phyloP scores from a whole-genome alignment of 129 eudicot genomes.

The Escallonia herrerae region DNA sequence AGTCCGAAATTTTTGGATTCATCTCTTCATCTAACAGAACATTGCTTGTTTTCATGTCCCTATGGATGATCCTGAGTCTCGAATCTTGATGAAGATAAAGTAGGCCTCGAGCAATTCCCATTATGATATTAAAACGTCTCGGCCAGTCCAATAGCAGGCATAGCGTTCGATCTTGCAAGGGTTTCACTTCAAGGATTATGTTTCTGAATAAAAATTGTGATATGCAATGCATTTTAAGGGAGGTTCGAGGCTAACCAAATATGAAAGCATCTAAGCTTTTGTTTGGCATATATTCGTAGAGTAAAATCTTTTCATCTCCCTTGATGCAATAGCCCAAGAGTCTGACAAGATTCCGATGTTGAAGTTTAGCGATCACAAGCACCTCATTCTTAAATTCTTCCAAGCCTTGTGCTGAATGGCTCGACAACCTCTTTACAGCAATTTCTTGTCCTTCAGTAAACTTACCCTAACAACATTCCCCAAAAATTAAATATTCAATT shows the following conservation, averaged over 20 bases:
- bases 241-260: conserved; percentile 34
- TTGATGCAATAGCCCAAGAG: conserved; percentile 42
- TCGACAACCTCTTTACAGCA: conserved; percentile 46
- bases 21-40: conserved; percentile 31
- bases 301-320: conserved; percentile 34
- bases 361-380: conserved; percentile 40
- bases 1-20: conserved; percentile 44
- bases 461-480: conserved; percentile 19
- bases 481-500: no score
- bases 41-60: conserved; percentile 39
- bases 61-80: conserved; percentile 28
- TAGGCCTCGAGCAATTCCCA: conserved; percentile 28
- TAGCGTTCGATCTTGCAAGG: conserved; percentile 17
- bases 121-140: conserved; percentile 28
- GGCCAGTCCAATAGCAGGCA: conserved; percentile 19
- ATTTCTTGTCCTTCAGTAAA: conserved; percentile 30
- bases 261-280: conserved; percentile 39
- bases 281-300: conserved; percentile 48
- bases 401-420: conserved; percentile 31
- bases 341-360: conserved; percentile 46
- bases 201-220: no score
- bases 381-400: conserved; percentile 44
- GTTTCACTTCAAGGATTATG: not conserved
- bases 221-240: no score
- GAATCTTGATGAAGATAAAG: conserved; percentile 28